Percentiles rank a stretch among this genome's conserved stretches.
Conservation (phyloP, 129 eudicot species). For the Lactuca sativa region DNA sequence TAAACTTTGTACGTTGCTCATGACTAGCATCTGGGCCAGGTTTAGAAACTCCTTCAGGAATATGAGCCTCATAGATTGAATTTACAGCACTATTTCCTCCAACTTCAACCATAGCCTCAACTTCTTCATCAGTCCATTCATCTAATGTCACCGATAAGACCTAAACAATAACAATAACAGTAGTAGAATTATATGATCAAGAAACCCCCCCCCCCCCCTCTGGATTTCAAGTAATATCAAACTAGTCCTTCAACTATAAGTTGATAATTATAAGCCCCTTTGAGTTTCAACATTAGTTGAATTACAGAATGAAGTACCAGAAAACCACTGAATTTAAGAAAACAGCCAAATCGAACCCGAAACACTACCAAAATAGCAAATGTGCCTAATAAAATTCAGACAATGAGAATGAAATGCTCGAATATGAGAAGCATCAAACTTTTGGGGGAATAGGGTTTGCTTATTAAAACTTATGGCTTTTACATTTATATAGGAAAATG, state of each 20-base stretch:
- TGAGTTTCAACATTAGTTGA: background rate
- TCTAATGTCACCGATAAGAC: conserved; percentile 95
- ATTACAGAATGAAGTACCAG: background rate
- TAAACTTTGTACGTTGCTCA: conserved; percentile 63
- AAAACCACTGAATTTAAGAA: too few species aligned
- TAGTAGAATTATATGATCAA: background rate
- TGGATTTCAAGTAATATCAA: background rate
- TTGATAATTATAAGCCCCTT: background rate
- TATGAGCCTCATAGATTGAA: conserved; percentile 82
- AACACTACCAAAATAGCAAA: too few species aligned
- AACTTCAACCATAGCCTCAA: conserved; percentile 82
- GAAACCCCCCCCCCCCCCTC: background rate
- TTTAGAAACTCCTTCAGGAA: conserved; percentile 75
- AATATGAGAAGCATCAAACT: too few species aligned
- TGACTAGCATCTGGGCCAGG: conserved; percentile 75
- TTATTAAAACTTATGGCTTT: too few species aligned
- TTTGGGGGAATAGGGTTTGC: too few species aligned
- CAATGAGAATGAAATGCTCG: too few species aligned
- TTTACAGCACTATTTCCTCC: conserved; percentile 93
- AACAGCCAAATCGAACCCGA: too few species aligned
- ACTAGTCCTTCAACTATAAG: background rate
- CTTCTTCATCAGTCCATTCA: conserved; percentile 88
- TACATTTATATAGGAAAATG: too few species aligned
- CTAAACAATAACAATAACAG: conserved; percentile 27
- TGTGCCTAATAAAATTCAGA: too few species aligned